Conservation (phyloP, 192 early-diverging fungal species). For the Coemansia sp. region DNA sequence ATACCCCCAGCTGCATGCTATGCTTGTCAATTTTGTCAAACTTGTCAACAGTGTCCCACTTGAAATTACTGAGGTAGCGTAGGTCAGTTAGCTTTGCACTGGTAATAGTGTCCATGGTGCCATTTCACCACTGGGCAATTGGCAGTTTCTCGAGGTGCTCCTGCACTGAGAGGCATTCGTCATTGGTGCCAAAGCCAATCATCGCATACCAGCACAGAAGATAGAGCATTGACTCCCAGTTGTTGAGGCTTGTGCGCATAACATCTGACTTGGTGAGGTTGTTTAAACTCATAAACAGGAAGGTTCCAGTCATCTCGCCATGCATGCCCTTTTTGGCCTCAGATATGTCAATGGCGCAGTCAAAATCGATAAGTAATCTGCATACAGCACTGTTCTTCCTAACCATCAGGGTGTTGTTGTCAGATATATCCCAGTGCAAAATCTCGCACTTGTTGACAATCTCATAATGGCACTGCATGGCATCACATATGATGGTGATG, state of each 20-base stretch:
- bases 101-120: background rate
- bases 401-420: conserved; percentile 22
- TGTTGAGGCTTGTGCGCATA: conserved; percentile 2
- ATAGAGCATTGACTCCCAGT: conserved; percentile 18
- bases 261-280: background rate
- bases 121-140: background rate
- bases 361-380: conserved; percentile 34
- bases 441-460: conserved; percentile 13
- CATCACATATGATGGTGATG: conserved; percentile 22
- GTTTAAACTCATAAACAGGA: conserved; percentile 29
- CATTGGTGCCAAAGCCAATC: background rate
- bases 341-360: conserved; percentile 3
- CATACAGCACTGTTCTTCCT: background rate
- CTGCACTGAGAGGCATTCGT: background rate
- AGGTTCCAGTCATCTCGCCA: conserved; percentile 3
- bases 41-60: background rate
- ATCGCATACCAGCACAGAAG: background rate
- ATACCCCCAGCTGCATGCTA: background rate
- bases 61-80: background rate
- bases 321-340: background rate
- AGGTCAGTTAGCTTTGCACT: background rate
- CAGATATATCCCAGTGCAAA: conserved; percentile 30
- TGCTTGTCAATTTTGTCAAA: background rate
- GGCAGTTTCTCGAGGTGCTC: background rate
- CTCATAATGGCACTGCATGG: conserved; percentile 12